A percentile compares a stretch with the other conserved stretches of the same genome.
Conservation (phyloP, 2,329 filamentous ascomycete genomes). For the Verticillium longisporum region DNA sequence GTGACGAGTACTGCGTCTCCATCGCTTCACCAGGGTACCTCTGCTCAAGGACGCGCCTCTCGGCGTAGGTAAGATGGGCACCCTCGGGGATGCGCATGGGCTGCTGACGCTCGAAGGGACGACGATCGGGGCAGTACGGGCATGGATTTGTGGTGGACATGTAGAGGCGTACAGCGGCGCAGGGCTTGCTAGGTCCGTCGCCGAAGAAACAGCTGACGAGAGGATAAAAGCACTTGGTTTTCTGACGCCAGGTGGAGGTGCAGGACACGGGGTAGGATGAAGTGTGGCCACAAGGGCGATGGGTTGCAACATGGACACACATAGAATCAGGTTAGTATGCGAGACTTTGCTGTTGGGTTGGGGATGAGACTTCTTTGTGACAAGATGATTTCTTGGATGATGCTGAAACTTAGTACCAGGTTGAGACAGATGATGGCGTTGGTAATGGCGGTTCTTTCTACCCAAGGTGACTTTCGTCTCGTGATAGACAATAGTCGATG, state of each 20-base stretch:
- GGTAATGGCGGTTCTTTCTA: neutral
- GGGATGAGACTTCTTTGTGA: neutral
- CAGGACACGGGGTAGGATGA: conserved; percentile 1
- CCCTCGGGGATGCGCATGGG: neutral
- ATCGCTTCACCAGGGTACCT: neutral
- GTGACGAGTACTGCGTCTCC: neutral
- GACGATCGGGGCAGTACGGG: conserved; percentile 1
- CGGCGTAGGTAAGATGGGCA: neutral
- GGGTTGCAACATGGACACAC: conserved; percentile 5
- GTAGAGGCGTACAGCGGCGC: neutral
- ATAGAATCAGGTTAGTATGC: neutral
- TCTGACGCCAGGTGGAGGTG: conserved; percentile 2
- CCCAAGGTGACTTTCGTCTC: neutral
- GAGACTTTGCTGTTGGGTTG: neutral
- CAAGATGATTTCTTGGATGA: neutral
- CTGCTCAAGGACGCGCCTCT: neutral
- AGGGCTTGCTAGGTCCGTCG: conserved; percentile 1
- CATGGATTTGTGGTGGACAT: neutral
- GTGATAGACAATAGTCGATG: neutral
- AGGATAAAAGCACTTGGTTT: conserved; percentile 2
- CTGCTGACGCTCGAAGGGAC: neutral
- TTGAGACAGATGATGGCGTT: neutral
- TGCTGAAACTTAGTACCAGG: neutral
- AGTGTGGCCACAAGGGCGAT: conserved; percentile 5
- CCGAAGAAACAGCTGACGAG: conserved; percentile 6